Evolutionary conservation across 164 flowering plant species (phyloP).

Genomic region (Platanus orientalis): DNA sequence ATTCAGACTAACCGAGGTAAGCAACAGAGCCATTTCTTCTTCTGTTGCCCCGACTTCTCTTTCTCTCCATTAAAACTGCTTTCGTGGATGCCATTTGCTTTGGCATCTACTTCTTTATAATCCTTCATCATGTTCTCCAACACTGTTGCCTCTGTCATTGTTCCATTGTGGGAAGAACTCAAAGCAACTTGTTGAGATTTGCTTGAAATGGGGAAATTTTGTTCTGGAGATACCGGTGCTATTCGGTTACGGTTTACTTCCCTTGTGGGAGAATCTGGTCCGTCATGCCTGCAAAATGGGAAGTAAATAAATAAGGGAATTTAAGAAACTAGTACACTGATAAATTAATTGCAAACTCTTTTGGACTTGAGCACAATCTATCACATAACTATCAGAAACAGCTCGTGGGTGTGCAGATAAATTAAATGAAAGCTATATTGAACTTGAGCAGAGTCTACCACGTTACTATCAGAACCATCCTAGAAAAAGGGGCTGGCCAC

Average conservation of each 20-base stretch:
- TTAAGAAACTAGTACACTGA: too few species aligned
- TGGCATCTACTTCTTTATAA: constrained; percentile 1
- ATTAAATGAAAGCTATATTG: not conserved
- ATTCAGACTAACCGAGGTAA: too few species aligned
- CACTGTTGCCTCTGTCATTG: constrained; percentile 10
- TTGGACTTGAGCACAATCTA: too few species aligned
- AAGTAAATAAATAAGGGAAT: constrained; percentile 5
- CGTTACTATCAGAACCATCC: not conserved
- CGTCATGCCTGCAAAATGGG: constrained; percentile 28
- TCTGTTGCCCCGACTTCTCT: constrained; percentile 11
- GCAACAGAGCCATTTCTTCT: constrained; percentile 33
- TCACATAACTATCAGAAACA: not conserved
- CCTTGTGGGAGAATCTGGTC: constrained; percentile 23
- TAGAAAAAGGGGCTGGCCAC: too few species aligned
- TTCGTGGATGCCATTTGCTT: constrained; percentile 22
- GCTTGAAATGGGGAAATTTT: constrained; percentile 7
- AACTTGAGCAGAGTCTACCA: not conserved
- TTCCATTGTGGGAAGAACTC: constrained; percentile 17
- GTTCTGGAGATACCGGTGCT: constrained; percentile 34
- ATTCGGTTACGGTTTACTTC: constrained; percentile 33
- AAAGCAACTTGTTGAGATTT: constrained; percentile 16
- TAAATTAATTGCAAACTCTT: too few species aligned
- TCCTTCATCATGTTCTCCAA: constrained; percentile 11
- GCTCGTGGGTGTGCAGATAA: not conserved
- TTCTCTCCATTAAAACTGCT: constrained; percentile 10